These are phyloP conservation scores for Aspergillus sparsus DNA, from an alignment of 495 filamentous ascomycete species.

Conservation along the genomic window DNA sequence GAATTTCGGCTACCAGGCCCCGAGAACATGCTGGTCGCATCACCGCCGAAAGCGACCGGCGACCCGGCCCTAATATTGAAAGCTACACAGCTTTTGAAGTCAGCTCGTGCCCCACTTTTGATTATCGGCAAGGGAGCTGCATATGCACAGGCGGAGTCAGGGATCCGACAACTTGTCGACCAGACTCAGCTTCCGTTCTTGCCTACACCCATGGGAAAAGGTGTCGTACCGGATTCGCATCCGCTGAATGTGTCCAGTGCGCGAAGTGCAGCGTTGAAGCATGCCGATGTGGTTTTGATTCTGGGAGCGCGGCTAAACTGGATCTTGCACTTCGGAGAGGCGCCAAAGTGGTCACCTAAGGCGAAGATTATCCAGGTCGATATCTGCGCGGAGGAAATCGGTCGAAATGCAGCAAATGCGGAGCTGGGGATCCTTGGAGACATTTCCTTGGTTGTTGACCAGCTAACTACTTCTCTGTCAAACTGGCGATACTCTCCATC, in stretches of 20 bases:
- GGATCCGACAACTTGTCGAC: constrained; percentile 51
- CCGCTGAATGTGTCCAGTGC: constrained; percentile 57
- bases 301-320: constrained; percentile 64
- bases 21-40: constrained; percentile 29
- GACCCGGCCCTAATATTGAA: constrained; percentile 46
- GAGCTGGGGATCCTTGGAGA: constrained; percentile 56
- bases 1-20: constrained; percentile 20
- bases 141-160: constrained; percentile 54
- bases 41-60: constrained; percentile 45
- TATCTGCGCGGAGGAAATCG: constrained; percentile 58
- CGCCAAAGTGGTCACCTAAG: constrained; percentile 56
- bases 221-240: constrained; percentile 59
- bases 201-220: constrained; percentile 66
- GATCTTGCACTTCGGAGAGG: constrained; percentile 63
- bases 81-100: constrained; percentile 49
- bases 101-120: constrained; percentile 56
- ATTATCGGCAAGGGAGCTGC: constrained; percentile 65
- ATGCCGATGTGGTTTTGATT: constrained; percentile 61
- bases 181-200: constrained; percentile 59
- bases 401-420: constrained; percentile 47
- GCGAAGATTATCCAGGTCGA: constrained; percentile 63
- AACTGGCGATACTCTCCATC: constrained; percentile 50
- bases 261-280: constrained; percentile 56
- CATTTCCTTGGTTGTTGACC: constrained; percentile 51
- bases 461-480: constrained; percentile 43